Percentiles rank a stretch among this genome's conserved stretches.
Conservation (phyloP, 2,329 filamentous ascomycete species). For the Fusarium veterinarium region DNA sequence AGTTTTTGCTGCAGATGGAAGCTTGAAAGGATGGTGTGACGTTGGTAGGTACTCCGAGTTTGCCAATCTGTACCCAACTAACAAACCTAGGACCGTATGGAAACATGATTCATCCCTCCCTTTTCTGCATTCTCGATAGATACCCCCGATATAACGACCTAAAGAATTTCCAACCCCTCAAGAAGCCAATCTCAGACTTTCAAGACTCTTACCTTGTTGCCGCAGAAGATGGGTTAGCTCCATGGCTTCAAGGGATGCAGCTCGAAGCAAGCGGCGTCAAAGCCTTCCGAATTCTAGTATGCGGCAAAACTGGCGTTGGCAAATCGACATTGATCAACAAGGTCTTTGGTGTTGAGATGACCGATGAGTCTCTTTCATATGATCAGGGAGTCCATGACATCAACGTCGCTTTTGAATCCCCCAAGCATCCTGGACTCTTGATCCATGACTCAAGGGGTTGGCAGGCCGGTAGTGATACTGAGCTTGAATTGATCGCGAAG, state of each 20-base stretch:
- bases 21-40: constrained; percentile 34
- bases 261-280: constrained; percentile 42
- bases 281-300: constrained; percentile 42
- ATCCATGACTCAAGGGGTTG: constrained; percentile 44
- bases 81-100: constrained; percentile 20
- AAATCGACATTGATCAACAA: constrained; percentile 46
- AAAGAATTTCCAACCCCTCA: constrained; percentile 29
- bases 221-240: constrained; percentile 12
- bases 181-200: constrained; percentile 34
- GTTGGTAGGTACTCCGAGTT: neutral
- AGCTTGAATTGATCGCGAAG: constrained; percentile 43
- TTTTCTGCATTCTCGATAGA: constrained; percentile 42
- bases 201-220: constrained; percentile 33
- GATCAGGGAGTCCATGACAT: constrained; percentile 43
- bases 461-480: constrained; percentile 41
- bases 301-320: constrained; percentile 42
- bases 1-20: constrained; percentile 16
- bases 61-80: neutral
- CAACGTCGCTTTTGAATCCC: constrained; percentile 43
- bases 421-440: constrained; percentile 39
- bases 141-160: constrained; percentile 38
- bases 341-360: constrained; percentile 44
- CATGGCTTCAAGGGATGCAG: constrained; percentile 41
- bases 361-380: constrained; percentile 38
- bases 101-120: constrained; percentile 39